These are phyloP conservation scores for Scheffersomyces quercinus DNA, from an alignment of 1,139 yeast species.

Conservation along the genomic window DNA sequence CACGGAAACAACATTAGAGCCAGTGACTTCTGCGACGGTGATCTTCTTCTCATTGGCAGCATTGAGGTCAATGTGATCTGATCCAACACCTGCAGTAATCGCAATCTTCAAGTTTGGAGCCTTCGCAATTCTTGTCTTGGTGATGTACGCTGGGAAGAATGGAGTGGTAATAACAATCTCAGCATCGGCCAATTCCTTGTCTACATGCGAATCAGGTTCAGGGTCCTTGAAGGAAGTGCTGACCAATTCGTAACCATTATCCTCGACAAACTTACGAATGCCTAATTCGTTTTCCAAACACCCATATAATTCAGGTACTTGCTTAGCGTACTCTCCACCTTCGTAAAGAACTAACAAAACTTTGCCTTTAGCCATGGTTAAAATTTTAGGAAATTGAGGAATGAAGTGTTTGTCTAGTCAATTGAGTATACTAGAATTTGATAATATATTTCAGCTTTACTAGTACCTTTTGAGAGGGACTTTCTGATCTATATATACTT, in stretches of 20 bases:
- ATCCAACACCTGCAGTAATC: conserved; percentile 84
- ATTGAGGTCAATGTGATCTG: conserved; percentile 75
- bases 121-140: conserved; percentile 61
- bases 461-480: no score
- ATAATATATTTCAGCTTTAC: no score
- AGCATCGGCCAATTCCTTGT: conserved; percentile 66
- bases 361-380: conserved; percentile 30
- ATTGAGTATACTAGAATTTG: no score
- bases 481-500: no score
- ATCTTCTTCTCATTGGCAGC: conserved; percentile 67
- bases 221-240: conserved; percentile 74
- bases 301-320: conserved; percentile 65
- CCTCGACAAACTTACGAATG: conserved; percentile 61
- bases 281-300: conserved; percentile 79
- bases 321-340: conserved; percentile 58
- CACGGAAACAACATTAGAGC: conserved; percentile 77
- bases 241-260: conserved; percentile 66
- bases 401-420: no score
- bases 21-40: conserved; percentile 78
- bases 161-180: conserved; percentile 82
- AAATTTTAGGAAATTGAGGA: background rate
- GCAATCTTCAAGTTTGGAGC: conserved; percentile 75
- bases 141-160: conserved; percentile 79
- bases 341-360: conserved; percentile 58
- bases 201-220: conserved; percentile 53